Percentiles rank a stretch among this genome's conserved stretches.
phyloP scores from a whole-genome alignment of 164 flowering plant genomes.

The Vitis labrusca region DNA sequence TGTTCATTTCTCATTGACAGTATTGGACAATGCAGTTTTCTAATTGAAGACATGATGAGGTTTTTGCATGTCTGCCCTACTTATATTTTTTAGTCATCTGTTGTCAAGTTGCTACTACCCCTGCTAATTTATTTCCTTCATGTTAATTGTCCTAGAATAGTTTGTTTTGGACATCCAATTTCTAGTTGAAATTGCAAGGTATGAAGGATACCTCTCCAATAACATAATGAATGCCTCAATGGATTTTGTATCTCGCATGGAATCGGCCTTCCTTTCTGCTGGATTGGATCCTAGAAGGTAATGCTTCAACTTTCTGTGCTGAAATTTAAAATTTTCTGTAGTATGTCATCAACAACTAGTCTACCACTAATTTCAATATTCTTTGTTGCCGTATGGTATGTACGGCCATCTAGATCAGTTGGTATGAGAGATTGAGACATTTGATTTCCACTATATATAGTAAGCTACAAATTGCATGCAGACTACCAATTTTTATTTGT shows the following conservation, averaged over 20 bases:
- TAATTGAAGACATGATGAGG: too few relatives aligned
- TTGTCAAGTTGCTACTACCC: not conserved
- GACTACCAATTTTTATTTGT: too few relatives aligned
- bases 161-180: conserved; percentile 55
- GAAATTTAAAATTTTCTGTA: not conserved
- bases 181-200: conserved; percentile 46
- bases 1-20: too few relatives aligned
- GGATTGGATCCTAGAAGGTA: conserved; percentile 47
- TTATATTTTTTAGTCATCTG: not conserved
- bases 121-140: not conserved
- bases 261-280: conserved; percentile 34
- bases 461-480: too few relatives aligned
- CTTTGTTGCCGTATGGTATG: too few relatives aligned
- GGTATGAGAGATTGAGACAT: too few relatives aligned
- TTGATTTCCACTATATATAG: too few relatives aligned
- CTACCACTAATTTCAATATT: too few relatives aligned
- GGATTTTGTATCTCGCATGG: conserved; percentile 32
- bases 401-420: too few relatives aligned
- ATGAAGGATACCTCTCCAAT: conserved; percentile 51
- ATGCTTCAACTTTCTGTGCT: not conserved
- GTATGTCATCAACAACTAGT: too few relatives aligned
- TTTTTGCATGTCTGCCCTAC: too few relatives aligned
- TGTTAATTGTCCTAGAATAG: conserved; percentile 26
- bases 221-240: conserved; percentile 21
- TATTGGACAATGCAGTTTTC: too few relatives aligned